Base-by-base conservation (phyloP, 2,329 filamentous ascomycete genomes). In the Bipolaris cookei region DNA sequence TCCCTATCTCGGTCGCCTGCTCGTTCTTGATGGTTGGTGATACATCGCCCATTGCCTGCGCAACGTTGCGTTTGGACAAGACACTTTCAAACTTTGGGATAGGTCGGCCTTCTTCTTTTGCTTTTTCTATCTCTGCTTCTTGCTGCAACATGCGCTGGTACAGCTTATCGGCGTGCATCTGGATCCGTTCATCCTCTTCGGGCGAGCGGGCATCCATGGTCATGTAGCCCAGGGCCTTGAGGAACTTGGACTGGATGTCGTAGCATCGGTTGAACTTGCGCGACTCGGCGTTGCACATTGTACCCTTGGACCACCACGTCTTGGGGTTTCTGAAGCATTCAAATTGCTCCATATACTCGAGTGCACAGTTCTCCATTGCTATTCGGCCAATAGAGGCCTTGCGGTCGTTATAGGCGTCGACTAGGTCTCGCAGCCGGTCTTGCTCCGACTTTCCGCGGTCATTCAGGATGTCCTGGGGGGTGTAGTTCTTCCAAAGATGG, bases 111-210 rank as follows among this genome's bases (percentile, higher is more conserved):
- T 76, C 83, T 51, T 83, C 81, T 75, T 87, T 87, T 34, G 89
- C 90, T 68, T 87, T 83, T 62, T 90, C 86, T n/a, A 90, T 86
- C 61, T 84, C 85, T 18, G 81, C 82, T 77, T 99, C 94, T 73
- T 96, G 92, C 59, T 86, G 84, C 35, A 96, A 77, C 88, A 98
- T 92, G 66, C 90, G 87, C 70, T 94, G 90, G 77, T 92, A 99
- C 38, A 99, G 83, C 62, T 86, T 86, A 79, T 99, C 95, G 57
- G 94, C 94, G 76, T 97, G 93, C 88, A 98, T 91, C 78, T 98
- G 95, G 60, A 99, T 80, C 58, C 55, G 92, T 66, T 89, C 86
- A 75, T 97, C 93, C 68, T 97, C 90, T 49, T 90, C 84, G 28
- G 88, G 83, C 0, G 83, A 79, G 7, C 88, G 80, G 20, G 88